phyloP scores from a whole-genome alignment of 2,329 filamentous ascomycete species.

The Trichoderma koningiopsis region DNA sequence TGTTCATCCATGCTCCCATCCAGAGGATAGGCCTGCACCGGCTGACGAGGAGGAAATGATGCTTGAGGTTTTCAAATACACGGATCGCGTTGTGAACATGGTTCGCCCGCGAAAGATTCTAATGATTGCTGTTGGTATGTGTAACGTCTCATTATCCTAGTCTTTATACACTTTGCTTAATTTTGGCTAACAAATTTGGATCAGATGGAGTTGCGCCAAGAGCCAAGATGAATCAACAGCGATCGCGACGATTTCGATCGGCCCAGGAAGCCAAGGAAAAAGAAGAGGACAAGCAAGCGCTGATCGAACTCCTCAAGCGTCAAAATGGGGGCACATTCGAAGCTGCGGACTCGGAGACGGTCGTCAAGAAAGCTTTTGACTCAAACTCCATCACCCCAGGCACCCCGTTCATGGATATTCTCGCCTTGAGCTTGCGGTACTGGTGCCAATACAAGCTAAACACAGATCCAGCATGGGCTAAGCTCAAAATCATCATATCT shows the following conservation, averaged over 20 bases:
- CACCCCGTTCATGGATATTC: slow-evolving; percentile 97
- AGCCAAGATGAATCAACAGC: slow-evolving; percentile 99
- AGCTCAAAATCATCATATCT: slow-evolving; percentile 96
- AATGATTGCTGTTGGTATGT: slow-evolving; percentile 92
- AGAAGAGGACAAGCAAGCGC: slow-evolving; percentile 85
- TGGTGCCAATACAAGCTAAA: slow-evolving; percentile 98
- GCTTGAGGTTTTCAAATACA: slow-evolving; percentile 97
- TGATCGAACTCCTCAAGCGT: slow-evolving; percentile 79
- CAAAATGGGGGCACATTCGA: slow-evolving; percentile 69
- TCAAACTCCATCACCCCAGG: slow-evolving; percentile 86
- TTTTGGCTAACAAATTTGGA: not conserved
- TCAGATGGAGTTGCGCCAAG: slow-evolving; percentile 95
- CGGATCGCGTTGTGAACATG: slow-evolving; percentile 98
- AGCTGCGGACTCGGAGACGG: slow-evolving; percentile 61
- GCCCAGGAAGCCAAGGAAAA: slow-evolving; percentile 95
- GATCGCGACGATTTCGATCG: slow-evolving; percentile 90
- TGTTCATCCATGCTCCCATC: slow-evolving; percentile 97
- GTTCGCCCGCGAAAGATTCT: slow-evolving; percentile 92
- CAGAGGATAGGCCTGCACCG: slow-evolving; percentile 87
- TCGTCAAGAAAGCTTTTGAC: slow-evolving; percentile 90
- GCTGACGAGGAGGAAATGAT: slow-evolving; percentile 99
- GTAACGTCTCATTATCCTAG: not conserved
- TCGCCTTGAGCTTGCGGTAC: slow-evolving; percentile 86
- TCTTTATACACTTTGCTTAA: not conserved
- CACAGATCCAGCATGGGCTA: slow-evolving; percentile 93